Conservation (phyloP, 768 basidiomycete genomes). For the Chalciporus sphaerocephalus region DNA sequence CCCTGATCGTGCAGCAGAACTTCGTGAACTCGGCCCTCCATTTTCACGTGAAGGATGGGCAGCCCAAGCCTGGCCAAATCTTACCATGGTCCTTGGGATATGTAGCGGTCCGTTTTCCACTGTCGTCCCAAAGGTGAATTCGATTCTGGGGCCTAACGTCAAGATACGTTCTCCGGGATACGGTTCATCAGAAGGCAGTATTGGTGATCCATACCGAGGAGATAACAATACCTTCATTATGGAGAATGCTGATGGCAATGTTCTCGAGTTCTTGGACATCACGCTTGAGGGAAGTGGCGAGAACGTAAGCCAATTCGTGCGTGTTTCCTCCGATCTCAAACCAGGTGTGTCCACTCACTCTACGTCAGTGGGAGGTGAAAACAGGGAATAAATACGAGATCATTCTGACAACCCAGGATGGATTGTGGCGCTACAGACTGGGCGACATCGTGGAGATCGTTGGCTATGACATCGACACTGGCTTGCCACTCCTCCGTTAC, state of each 20-base stretch:
- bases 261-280: constrained; percentile 19
- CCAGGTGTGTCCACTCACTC: not conserved
- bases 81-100: not conserved
- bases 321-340: not conserved
- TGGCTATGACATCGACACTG: constrained; percentile 12
- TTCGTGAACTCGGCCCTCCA: constrained; percentile 11
- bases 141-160: constrained; percentile 11
- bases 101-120: constrained; percentile 10
- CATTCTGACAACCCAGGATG: constrained; percentile 18
- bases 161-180: constrained; percentile 4
- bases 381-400: constrained; percentile 18
- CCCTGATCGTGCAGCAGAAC: constrained; percentile 19
- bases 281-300: constrained; percentile 6
- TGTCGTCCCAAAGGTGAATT: constrained; percentile 13
- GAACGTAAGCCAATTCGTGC: constrained; percentile 15
- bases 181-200: constrained; percentile 5
- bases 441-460: constrained; percentile 18
- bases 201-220: not conserved
- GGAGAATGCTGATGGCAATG: not conserved
- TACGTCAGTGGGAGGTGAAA: constrained; percentile 15
- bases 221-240: constrained; percentile 10
- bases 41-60: constrained; percentile 15
- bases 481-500: too few relatives aligned
- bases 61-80: constrained; percentile 14
- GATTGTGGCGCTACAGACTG: constrained; percentile 22